Evolutionary conservation across 2,329 filamentous ascomycete genomes (phyloP), one percentile per base, ranked within the genome.

Genomic region (Colletotrichum costaricense): DNA sequence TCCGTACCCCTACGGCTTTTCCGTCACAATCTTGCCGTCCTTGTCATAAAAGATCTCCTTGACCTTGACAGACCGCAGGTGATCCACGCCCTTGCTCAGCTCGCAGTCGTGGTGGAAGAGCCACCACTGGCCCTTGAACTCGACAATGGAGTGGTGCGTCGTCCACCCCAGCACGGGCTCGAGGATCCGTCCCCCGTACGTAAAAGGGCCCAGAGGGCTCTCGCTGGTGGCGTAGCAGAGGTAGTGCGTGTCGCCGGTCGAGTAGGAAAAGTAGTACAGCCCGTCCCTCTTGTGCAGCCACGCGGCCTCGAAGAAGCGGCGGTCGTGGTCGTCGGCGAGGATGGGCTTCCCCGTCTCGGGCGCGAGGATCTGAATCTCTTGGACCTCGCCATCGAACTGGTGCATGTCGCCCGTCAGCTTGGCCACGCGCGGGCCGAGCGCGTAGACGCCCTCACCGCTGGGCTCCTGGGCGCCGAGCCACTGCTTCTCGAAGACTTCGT

Each of bases 151-250:
- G 81, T 95, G 93, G 82, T 95, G 93, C 67, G 93, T 95, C 56
- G 93, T 95, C 93, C 93, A 95, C 1, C 93, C 93, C 30, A 93
- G 81, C 5, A 95, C 93, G 0, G 93, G 93, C 85, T 95, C 93
- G 62, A 95, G 81, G 67, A 95, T 92, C 59, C 90, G 84, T 0
- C 93, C 93, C 0, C 86, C 88, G 75, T 94, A 95, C 1, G 90
- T 93, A 77, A 95, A 95, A 0, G 93, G 93, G 0, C 93, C 93
- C 12, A 90, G 82, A 0, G 93, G 93, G 70, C 82, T 91, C 5
- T 89, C 84, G 0, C 91, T 89, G 2, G 88, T 90, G 1, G 92
- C 93, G 79, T 94, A 95, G 75, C 87, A 92, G 38, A 95, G 84
- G 81, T 87, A 94, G 81, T 95, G 93, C 38, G 93, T 92, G 82